These are phyloP conservation scores for Moesziomyces parantarcticus DNA, from an alignment of 1,284 basidiomycete genomes.

Conservation along the genomic window DNA sequence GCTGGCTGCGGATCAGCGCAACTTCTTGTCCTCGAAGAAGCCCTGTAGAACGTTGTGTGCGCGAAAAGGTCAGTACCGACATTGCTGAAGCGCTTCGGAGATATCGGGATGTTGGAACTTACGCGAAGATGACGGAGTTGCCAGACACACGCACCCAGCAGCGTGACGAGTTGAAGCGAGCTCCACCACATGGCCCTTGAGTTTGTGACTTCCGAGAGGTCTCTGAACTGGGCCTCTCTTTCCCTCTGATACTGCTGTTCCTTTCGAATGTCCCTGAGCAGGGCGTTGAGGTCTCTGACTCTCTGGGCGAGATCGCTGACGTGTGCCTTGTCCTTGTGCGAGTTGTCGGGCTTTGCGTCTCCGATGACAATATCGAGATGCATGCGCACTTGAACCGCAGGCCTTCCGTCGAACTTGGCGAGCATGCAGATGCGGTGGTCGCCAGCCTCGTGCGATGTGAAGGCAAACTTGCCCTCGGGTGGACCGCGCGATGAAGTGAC, in stretches of 20 bases:
- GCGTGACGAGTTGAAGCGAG: conserved; percentile 83
- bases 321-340: conserved; percentile 71
- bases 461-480: conserved; percentile 90
- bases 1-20: conserved; percentile 40
- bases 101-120: conserved; percentile 8
- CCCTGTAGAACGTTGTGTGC: conserved; percentile 22
- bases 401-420: conserved; percentile 73
- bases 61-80: background rate
- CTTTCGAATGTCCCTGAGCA: conserved; percentile 88
- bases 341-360: conserved; percentile 78
- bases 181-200: conserved; percentile 92
- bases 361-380: conserved; percentile 95
- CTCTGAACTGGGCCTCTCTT: conserved; percentile 84
- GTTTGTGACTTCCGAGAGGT: conserved; percentile 90
- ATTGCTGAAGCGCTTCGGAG: background rate
- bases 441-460: conserved; percentile 94
- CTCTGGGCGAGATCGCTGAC: conserved; percentile 86
- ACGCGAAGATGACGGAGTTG: conserved; percentile 89
- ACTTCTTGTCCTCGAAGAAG: conserved; percentile 66
- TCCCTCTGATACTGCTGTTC: conserved; percentile 99
- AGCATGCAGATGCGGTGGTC: conserved; percentile 96
- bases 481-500: conserved; percentile 86
- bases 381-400: conserved; percentile 87
- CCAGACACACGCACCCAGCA: conserved; percentile 88
- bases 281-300: conserved; percentile 89